Evolutionary conservation across 345 rosid genomes (phyloP), one percentile per base, ranked within the genome.

Genomic region (Gossypium anomalum): DNA sequence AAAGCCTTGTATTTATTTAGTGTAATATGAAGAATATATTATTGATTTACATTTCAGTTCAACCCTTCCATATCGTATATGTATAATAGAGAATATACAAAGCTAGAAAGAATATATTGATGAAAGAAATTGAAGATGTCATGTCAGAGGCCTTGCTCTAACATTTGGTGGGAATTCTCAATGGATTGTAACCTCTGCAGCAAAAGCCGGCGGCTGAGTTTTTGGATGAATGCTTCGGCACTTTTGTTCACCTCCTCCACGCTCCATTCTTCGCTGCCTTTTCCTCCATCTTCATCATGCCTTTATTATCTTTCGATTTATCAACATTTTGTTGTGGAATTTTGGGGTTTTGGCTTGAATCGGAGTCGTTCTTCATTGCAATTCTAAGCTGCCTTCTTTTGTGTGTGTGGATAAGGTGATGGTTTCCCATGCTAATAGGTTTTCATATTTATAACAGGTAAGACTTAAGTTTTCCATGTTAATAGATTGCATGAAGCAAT

Each of bases 181-280:
- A 90, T 87, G 72, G 97, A 90, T 67, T 92, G 89, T 1, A 90
- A 93, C 82, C 93, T 86, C 67, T 92, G 94, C 34, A 92, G 81
- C 81, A 84, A 58, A 65, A 92, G 88, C 76, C 88, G 90, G 6
- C 82, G 78, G 83, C 86, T 85, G 83, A 92, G 89, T 34, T 90
- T 89, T 76, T 81, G 59, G 80, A 90, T 93, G 84, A 93, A 90
- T n/a, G 89, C 89, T 53, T 93, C 97, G 0, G 97, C 97, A 22
- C 93, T 88, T 68, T 87, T 79, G 29, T 93, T 83, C 41, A 93
- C 83, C 81, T 90, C 96, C 78, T 82, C 77, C 9, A 86, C 56
- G 86, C 82, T 85, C 76, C 12, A 72, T 45, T 45, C 10, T 9
- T 23, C 2, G 43, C 57, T 16, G 64, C n/a, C 67, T 23, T 72